Evolutionary conservation across 2,329 filamentous ascomycete species (phyloP).

Genomic region (Leptographium procerum): DNA sequence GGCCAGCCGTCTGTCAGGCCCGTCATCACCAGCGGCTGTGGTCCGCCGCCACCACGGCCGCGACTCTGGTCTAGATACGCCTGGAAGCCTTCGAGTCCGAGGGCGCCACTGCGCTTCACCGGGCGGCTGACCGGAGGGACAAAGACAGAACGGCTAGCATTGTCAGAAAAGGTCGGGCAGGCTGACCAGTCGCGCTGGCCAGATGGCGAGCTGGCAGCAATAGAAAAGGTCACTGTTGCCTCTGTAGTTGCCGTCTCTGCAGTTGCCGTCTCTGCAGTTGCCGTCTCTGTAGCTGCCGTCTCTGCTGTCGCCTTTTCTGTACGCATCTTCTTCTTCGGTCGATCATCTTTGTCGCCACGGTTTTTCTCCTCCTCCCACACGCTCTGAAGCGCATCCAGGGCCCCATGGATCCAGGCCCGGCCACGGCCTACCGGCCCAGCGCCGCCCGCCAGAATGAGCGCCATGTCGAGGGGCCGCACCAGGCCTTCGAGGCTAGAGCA

Average conservation of each 20-base stretch:
- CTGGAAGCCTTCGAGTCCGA: conserved; percentile 50
- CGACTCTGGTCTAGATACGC: conserved; percentile 37
- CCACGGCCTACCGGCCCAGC: conserved; percentile 38
- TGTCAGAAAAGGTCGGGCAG: conserved; percentile 1
- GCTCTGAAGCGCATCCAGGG: conserved; percentile 31
- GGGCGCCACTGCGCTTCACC: conserved; percentile 29
- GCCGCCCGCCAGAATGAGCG: conserved; percentile 63
- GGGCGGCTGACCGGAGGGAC: conserved; percentile 29
- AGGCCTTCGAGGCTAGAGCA: conserved; percentile 28
- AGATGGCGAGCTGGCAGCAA: neutral
- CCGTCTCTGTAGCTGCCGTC: neutral
- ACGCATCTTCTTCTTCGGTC: neutral
- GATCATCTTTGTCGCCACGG: too few relatives aligned
- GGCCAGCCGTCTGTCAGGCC: conserved; percentile 62
- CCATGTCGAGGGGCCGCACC: conserved; percentile 60
- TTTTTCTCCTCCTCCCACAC: conserved; percentile 11
- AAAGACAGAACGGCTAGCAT: conserved; percentile 16
- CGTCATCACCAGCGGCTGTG: conserved; percentile 14
- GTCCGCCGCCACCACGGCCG: neutral
- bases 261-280: too few relatives aligned
- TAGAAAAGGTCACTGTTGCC: neutral
- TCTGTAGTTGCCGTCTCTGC: too few relatives aligned
- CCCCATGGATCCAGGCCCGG: conserved; percentile 36
- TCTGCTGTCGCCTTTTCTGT: neutral
- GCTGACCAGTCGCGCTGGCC: neutral